Base-by-base conservation (phyloP, 257 asterid genomes). In the Leonotis leonurus region DNA sequence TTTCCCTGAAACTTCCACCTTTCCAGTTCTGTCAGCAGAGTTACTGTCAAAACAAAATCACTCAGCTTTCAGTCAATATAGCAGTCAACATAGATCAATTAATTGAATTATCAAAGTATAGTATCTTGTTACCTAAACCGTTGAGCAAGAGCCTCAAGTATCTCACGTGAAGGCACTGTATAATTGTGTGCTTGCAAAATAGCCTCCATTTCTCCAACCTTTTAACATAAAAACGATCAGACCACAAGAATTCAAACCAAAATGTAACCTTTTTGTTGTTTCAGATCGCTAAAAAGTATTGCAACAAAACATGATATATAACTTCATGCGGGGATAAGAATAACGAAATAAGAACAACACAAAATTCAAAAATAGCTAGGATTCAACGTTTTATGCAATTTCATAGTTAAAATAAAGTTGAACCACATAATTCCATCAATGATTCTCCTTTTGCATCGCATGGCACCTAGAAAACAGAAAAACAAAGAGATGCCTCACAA, bases 171-270 rank as follows among this genome's bases (percentile, higher is more conserved):
- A 4, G 98, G 98, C 56, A 91, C 86, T 41, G 78, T 66, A 54
- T 65, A 75, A 46, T 81, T 74, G 81, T 91, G 91, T 44, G 83
- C 98, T 70, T 86, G 91, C 73, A 91, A 65, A 50, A 86, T 78
- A 51, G 83, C 71, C 62, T 91, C 97, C 98, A 91, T 91, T 78
- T 91, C 98, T 30, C 83, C 84, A 56, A 91, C 97, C 98, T 91
- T 70, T 54, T 12, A 56, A 18, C 48, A 9, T 2, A 40, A 30
- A 18, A 58, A 60, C 11, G 46, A 25, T 37, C 1, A 65, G 43
- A 13, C 56, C 12, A n/a, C 41, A 14, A 25, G 26, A 30, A 56
- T 8, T 46, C 26, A 40, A 25, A 26, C 8, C 27, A 5, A 36
- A 35, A 26, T 4, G 40, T 2, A 59, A 21, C 26, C 25, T 16